Base-by-base conservation (phyloP, 2,329 filamentous ascomycete species). In the Graphium sp. region DNA sequence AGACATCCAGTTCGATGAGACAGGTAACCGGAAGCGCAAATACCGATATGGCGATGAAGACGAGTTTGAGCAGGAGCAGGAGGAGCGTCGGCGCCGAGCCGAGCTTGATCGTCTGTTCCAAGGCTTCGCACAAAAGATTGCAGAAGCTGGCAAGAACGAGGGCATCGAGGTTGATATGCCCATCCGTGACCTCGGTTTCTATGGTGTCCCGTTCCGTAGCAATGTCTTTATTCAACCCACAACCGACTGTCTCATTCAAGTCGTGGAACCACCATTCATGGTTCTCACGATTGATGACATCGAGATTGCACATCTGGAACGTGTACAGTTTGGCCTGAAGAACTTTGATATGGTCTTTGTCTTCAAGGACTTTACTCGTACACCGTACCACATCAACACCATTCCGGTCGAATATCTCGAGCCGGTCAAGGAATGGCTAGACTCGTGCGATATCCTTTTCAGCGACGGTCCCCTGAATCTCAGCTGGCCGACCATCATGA, bases 401-500 rank as follows among this genome's bases (percentile, higher is more conserved):
- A 95, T 98, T 37, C 91, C 89, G 0, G 83, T 98, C 15, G 89
- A 98, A 47, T 82, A 78, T 3, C 65, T 98, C 4, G 89, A 98
- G 41, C 76, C 82, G 30, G 87, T 98, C 39, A 95, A 95, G 54
- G 91, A 98, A 46, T 98, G 89, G 75, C 69, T 98, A 7, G 87
- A 98, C 52, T 85, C 78, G 2, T 85, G 89, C 26, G 87, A 98
- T 46, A 92, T 98, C 45, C 76, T 89, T 12, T 95, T 76, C 59
- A 80, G 74, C 9, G 91, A 98, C 53, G 89, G 89, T 32, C 89
- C 87, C 2, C 72, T 98, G 40, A 98, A 98, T 58, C 66, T 98
- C 32, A 95, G 95, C 63, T 98, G 89, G 89, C 79, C 81, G 8
- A 93, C 85, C 11, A 98, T 98, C 47, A 98, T 98, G 84, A 98